Percentiles rank a stretch among this genome's conserved stretches.
phyloP scores from a whole-genome alignment of 2,329 filamentous ascomycete species.

The Colletotrichum sp. region DNA sequence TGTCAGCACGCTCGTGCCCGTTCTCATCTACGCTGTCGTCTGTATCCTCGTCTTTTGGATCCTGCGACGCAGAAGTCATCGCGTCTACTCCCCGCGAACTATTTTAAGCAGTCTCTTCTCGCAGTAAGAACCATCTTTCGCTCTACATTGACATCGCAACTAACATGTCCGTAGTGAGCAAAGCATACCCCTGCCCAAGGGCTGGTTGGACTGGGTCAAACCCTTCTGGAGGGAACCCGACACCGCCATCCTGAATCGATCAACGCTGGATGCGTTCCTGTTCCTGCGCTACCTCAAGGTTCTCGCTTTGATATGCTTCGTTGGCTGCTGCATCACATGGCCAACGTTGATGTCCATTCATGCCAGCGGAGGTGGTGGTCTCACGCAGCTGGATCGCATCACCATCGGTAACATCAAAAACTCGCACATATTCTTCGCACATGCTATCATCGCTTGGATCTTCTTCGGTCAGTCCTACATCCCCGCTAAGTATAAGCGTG shows the following conservation, averaged over 20 bases:
- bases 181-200: conserved; percentile 51
- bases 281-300: conserved; percentile 76
- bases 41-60: conserved; percentile 58
- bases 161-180: conserved; percentile 3
- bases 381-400: conserved; percentile 68
- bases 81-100: conserved; percentile 62
- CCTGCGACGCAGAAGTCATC: conserved; percentile 50
- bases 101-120: conserved; percentile 53
- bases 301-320: conserved; percentile 76
- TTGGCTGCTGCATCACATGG: conserved; percentile 83
- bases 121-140: conserved; percentile 41
- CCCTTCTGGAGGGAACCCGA: conserved; percentile 74
- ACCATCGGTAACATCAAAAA: conserved; percentile 57
- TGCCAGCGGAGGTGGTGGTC: conserved; percentile 73
- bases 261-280: conserved; percentile 90
- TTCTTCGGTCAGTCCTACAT: conserved; percentile 75
- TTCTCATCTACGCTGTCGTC: conserved; percentile 51
- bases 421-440: conserved; percentile 76
- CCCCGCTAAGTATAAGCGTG: neutral
- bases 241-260: conserved; percentile 84
- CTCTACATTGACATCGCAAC: neutral
- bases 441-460: conserved; percentile 79
- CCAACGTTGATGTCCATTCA: conserved; percentile 86
- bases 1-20: conserved; percentile 58
- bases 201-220: conserved; percentile 71